A percentile compares a stretch with the other conserved stretches of the same genome.
These are phyloP conservation scores for Sporothrix pseudoabietina DNA, from an alignment of 2,329 filamentous ascomycete species.

Conservation along the genomic window DNA sequence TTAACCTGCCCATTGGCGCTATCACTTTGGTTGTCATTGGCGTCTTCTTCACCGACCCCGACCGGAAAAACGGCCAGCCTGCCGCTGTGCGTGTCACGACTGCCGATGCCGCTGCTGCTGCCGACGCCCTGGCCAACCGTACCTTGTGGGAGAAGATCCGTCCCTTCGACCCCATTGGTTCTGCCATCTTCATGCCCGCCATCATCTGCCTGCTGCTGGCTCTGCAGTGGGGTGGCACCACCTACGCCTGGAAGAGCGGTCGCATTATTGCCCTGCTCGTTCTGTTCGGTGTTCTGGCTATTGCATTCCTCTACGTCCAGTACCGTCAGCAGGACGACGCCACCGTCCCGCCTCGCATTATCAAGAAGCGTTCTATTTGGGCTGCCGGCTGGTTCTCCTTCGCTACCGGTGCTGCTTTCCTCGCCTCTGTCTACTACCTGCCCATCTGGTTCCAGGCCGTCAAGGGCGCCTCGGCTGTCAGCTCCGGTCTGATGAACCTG, in stretches of 20 bases:
- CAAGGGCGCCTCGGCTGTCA: constrained; percentile 41
- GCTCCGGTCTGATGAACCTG: constrained; percentile 43
- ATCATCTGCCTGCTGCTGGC: constrained; percentile 51
- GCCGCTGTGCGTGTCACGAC: background rate
- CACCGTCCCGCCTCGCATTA: constrained; percentile 47
- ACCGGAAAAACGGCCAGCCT: constrained; percentile 25
- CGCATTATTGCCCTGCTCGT: constrained; percentile 46
- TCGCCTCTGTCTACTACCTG: constrained; percentile 37
- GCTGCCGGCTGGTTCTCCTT: constrained; percentile 42
- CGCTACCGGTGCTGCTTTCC: constrained; percentile 41
- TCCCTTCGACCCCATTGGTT: constrained; percentile 34
- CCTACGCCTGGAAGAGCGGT: constrained; percentile 35
- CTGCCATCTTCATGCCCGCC: constrained; percentile 35
- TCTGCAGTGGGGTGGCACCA: constrained; percentile 48
- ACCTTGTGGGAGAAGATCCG: constrained; percentile 34
- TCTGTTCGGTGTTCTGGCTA: constrained; percentile 40
- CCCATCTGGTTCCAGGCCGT: constrained; percentile 46
- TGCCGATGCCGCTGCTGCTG: background rate
- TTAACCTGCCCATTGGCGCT: constrained; percentile 42
- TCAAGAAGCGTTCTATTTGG: constrained; percentile 45
- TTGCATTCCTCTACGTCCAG: constrained; percentile 42
- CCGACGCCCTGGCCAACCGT: background rate
- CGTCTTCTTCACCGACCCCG: constrained; percentile 34
- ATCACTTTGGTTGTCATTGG: constrained; percentile 36
- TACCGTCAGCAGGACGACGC: constrained; percentile 42